Evolutionary conservation across 371 early-diverging fungal genomes (phyloP).

Genomic region (Circinella umbellata): DNA sequence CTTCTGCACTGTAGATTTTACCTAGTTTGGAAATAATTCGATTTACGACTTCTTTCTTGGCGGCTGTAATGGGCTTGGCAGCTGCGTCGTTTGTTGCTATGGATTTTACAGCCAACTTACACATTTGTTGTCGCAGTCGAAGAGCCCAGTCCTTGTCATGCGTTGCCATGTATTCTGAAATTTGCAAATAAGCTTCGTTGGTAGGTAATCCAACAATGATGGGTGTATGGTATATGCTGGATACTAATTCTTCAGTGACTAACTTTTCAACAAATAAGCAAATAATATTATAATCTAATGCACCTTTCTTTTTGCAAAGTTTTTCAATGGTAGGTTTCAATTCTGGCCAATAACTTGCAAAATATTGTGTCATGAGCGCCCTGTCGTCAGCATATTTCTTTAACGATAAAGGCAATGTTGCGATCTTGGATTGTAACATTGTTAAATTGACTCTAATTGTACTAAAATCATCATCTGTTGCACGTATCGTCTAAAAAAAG

Average conservation of each 20-base stretch:
- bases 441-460: constrained; percentile 44
- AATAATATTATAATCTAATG: constrained; percentile 28
- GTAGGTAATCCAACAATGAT: constrained; percentile 38
- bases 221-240: constrained; percentile 33
- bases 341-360: constrained; percentile 30
- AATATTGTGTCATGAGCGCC: constrained; percentile 25
- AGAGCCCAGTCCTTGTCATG: constrained; percentile 37
- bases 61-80: constrained; percentile 11
- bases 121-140: constrained; percentile 47
- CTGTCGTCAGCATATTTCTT: constrained; percentile 39
- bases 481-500: constrained; percentile 31
- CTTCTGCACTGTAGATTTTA: constrained; percentile 33
- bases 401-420: constrained; percentile 40
- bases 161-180: constrained; percentile 39
- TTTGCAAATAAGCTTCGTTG: constrained; percentile 42
- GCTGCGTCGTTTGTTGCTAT: constrained; percentile 22
- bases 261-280: constrained; percentile 48
- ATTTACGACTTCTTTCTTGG: constrained; percentile 21
- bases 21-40: constrained; percentile 27
- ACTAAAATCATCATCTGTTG: constrained; percentile 50
- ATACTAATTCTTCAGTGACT: constrained; percentile 35
- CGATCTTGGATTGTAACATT: constrained; percentile 44
- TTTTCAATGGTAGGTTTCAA: constrained; percentile 36
- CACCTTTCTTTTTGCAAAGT: constrained; percentile 14
- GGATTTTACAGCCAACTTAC: constrained; percentile 39